Evolutionary conservation across 495 filamentous ascomycete species (phyloP).

Genomic region (Alectoria sarmentosa): DNA sequence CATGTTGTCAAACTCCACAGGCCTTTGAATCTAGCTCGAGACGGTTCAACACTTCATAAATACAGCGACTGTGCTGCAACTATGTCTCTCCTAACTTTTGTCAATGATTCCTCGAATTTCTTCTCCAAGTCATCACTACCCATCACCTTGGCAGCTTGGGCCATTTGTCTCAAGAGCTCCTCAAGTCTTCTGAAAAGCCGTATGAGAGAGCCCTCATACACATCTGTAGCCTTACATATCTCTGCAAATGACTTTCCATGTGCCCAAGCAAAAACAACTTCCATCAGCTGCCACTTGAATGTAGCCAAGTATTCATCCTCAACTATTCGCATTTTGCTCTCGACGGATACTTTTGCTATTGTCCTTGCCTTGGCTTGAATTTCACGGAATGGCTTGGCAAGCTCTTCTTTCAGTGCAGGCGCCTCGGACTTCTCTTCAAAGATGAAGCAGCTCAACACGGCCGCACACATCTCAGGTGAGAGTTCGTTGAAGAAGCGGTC

Average conservation of each 20-base stretch:
- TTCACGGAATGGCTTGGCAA: slow-evolving; percentile 75
- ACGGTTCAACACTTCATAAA: slow-evolving; percentile 43
- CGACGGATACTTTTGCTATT: slow-evolving; percentile 85
- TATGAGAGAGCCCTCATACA: slow-evolving; percentile 93
- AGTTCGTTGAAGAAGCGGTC: slow-evolving; percentile 97
- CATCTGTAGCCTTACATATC: slow-evolving; percentile 98
- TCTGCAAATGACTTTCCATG: slow-evolving; percentile 86
- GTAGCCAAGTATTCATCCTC: slow-evolving; percentile 86
- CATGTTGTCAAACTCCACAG: too few species aligned
- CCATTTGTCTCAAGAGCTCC: slow-evolving; percentile 94
- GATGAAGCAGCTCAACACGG: slow-evolving; percentile 85
- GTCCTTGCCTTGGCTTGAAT: slow-evolving; percentile 77
- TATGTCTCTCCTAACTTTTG: slow-evolving; percentile 83
- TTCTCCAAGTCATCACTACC: slow-evolving; percentile 85
- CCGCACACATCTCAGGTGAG: slow-evolving; percentile 75
- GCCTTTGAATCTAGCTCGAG: neutral
- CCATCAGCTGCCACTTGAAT: slow-evolving; percentile 92
- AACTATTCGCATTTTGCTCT: slow-evolving; percentile 83
- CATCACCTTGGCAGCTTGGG: slow-evolving; percentile 95
- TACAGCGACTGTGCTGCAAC: slow-evolving; percentile 91
- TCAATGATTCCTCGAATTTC: slow-evolving; percentile 78
- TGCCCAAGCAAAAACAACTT: slow-evolving; percentile 91
- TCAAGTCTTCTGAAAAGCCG: slow-evolving; percentile 92
- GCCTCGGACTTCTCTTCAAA: slow-evolving; percentile 87
- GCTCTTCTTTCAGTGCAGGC: slow-evolving; percentile 65